Conservation (phyloP, 768 basidiomycete species). For the Pulveroboletus sp. region DNA sequence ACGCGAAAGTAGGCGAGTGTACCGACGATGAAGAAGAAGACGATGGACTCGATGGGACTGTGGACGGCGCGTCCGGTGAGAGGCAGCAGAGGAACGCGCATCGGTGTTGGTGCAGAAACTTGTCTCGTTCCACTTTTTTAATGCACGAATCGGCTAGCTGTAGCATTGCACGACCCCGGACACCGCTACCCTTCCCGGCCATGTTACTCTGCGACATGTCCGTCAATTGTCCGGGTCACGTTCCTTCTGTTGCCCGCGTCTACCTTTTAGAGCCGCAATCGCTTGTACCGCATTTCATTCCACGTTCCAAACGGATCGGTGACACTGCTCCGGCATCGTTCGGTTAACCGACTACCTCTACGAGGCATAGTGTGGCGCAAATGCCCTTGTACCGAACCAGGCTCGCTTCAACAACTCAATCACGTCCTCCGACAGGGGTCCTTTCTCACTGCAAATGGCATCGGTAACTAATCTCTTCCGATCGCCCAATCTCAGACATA, state of each 20-base stretch:
- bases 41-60: constrained; percentile 86
- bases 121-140: constrained; percentile 32
- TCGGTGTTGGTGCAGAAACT: constrained; percentile 18
- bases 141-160: constrained; percentile 21
- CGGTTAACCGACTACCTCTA: constrained; percentile 3
- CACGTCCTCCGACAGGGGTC: constrained; percentile 12
- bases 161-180: constrained; percentile 19
- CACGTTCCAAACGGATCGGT: constrained; percentile 3
- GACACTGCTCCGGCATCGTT: not conserved
- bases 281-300: not conserved
- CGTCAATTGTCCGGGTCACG: not conserved
- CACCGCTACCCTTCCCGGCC: constrained; percentile 16
- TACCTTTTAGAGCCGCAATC: not conserved
- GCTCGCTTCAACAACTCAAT: constrained; percentile 10
- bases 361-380: constrained; percentile 10
- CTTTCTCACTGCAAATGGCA: constrained; percentile 17
- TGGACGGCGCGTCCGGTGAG: constrained; percentile 71
- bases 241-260: not conserved
- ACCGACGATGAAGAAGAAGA: constrained; percentile 82
- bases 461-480: not conserved
- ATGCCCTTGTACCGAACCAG: constrained; percentile 6
- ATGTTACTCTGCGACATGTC: not conserved
- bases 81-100: constrained; percentile 65
- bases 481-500: constrained; percentile 5
- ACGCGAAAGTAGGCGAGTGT: constrained; percentile 96